Evolutionary conservation across 2,329 filamentous ascomycete species (phyloP).

Genomic region (Alternaria ventricosa): DNA sequence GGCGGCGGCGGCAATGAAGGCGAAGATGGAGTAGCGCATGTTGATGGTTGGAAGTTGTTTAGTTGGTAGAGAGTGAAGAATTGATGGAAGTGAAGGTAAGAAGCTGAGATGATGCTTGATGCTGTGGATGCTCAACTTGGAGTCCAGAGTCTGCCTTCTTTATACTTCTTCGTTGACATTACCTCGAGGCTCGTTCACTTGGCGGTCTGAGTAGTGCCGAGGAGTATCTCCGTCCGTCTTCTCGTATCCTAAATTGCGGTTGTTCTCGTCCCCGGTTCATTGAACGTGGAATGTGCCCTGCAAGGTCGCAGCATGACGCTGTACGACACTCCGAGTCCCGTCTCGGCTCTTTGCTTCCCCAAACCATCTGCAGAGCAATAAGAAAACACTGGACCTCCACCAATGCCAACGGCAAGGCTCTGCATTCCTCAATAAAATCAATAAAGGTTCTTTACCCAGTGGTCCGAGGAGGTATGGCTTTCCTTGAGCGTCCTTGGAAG

Average conservation of each 20-base stretch:
- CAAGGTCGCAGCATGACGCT: background rate
- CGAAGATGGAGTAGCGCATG: slow-evolving; percentile 11
- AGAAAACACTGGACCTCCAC: background rate
- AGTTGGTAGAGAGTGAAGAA: background rate
- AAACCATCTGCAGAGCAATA: background rate
- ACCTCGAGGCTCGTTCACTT: background rate
- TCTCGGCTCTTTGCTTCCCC: background rate
- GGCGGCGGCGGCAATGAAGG: slow-evolving; percentile 2
- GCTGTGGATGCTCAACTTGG: background rate
- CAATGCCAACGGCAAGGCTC: background rate
- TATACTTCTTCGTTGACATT: background rate
- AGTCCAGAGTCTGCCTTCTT: background rate
- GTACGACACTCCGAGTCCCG: background rate
- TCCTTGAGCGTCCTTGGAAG: background rate
- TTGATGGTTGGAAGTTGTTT: background rate
- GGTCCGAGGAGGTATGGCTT: background rate
- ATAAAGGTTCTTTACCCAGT: background rate
- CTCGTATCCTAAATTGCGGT: background rate
- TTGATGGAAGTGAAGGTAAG: background rate
- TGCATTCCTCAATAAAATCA: background rate
- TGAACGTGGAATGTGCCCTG: background rate
- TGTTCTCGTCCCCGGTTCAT: background rate
- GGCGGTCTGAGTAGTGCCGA: background rate
- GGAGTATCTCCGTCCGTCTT: background rate
- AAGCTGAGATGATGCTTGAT: slow-evolving; percentile 1